Evolutionary conservation across 371 early-diverging fungal genomes (phyloP).

Genomic region (Thermomucor indicae-seudaticae): DNA sequence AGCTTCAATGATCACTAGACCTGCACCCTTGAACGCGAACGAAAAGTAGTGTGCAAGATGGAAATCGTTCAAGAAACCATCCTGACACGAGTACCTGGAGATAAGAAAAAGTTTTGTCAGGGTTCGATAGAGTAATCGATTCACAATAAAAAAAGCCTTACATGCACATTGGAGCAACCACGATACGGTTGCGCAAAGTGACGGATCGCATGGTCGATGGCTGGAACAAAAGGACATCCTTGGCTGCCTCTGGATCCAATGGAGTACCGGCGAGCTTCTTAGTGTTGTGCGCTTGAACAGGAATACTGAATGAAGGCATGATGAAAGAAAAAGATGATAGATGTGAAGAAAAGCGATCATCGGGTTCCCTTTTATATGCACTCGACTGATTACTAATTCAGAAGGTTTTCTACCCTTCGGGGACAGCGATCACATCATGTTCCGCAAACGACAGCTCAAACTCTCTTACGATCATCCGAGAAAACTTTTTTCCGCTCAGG

Average conservation of each 20-base stretch:
- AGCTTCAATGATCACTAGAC: constrained; percentile 76
- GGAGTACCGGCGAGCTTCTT: constrained; percentile 11
- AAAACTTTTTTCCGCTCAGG: too few relatives aligned
- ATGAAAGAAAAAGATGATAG: too few relatives aligned
- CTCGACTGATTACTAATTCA: too few relatives aligned
- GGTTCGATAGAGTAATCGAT: too few relatives aligned
- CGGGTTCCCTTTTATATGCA: too few relatives aligned
- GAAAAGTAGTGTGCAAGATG: constrained; percentile 62
- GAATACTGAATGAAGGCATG: neutral
- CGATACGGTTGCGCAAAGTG: constrained; percentile 68
- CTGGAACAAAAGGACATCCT: constrained; percentile 46
- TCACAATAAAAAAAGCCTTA: constrained; percentile 3
- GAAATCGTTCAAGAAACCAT: constrained; percentile 18
- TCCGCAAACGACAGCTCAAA: too few relatives aligned
- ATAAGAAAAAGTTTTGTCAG: neutral
- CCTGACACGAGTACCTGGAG: constrained; percentile 11
- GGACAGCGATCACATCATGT: too few relatives aligned
- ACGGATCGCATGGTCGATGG: constrained; percentile 59
- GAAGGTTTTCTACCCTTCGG: too few relatives aligned
- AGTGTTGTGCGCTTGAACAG: constrained; percentile 5
- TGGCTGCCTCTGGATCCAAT: constrained; percentile 3
- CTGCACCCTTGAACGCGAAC: constrained; percentile 72
- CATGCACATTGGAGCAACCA: constrained; percentile 79
- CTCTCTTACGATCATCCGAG: too few relatives aligned
- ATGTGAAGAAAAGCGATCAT: too few relatives aligned